These are phyloP conservation scores for Hyparrhenia diplandra DNA, from an alignment of 176 grass and related monocot species.

Conservation along the genomic window DNA sequence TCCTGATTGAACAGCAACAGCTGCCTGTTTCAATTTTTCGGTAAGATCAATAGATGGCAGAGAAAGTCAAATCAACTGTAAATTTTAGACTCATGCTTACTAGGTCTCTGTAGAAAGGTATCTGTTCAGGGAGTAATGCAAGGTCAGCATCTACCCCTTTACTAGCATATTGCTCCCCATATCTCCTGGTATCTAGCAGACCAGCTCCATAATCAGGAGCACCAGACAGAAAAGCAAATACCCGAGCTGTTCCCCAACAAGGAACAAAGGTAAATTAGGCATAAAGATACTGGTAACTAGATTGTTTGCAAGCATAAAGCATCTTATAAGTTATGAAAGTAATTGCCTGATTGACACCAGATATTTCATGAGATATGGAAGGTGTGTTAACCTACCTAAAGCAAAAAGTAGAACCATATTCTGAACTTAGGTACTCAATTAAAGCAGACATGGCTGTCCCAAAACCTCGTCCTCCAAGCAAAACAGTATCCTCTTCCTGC, in stretches of 20 bases:
- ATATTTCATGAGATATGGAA: neutral
- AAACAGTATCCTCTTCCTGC: conserved; percentile 73
- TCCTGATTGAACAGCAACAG: conserved; percentile 92
- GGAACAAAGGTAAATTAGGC: conserved; percentile 20
- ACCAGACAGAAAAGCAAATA: conserved; percentile 94
- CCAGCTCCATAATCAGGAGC: conserved; percentile 94
- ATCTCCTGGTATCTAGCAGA: conserved; percentile 83
- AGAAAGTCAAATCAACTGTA: neutral
- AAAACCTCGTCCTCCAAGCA: conserved; percentile 74
- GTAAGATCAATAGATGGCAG: conserved; percentile 2
- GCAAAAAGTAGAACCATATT: conserved; percentile 92
- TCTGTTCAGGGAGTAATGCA: conserved; percentile 87
- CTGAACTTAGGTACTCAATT: conserved; percentile 77
- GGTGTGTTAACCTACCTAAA: conserved; percentile 46
- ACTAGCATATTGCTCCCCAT: conserved; percentile 97
- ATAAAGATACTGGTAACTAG: neutral
- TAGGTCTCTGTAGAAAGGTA: conserved; percentile 91
- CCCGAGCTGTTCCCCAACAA: conserved; percentile 64
- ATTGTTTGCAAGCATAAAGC: conserved; percentile 11
- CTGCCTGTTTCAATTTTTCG: conserved; percentile 67
- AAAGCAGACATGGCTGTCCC: conserved; percentile 76
- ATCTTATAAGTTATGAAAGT: neutral
- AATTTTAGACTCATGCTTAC: conserved; percentile 45
- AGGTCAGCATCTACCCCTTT: conserved; percentile 79
- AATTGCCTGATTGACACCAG: conserved; percentile 7